phyloP scores from a whole-genome alignment of 495 filamentous ascomycete genomes.

The Amniculicola lignicola region DNA sequence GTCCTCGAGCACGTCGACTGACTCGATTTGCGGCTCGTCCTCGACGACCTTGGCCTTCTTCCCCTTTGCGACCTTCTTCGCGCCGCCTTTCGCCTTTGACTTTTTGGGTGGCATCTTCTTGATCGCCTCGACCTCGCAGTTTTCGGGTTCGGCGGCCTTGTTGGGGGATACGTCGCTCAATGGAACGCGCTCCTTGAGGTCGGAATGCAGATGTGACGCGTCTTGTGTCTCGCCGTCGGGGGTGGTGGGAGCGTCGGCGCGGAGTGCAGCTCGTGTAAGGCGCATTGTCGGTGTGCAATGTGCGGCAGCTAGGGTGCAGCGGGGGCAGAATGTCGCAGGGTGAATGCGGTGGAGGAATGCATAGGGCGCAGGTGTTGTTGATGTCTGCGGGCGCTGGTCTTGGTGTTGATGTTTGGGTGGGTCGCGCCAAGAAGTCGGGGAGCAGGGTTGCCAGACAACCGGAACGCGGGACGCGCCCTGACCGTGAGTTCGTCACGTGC shows the following conservation, averaged over 20 bases:
- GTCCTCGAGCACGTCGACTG: slow-evolving; percentile 25
- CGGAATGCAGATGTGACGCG: slow-evolving; percentile 21
- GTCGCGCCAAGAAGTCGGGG: no score
- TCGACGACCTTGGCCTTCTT: slow-evolving; percentile 21
- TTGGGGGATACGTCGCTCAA: slow-evolving; percentile 33
- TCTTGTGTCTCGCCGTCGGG: slow-evolving; percentile 15
- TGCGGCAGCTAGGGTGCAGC: neutral
- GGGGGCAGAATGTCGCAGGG: neutral
- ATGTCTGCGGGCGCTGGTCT: neutral
- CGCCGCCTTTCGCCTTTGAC: slow-evolving; percentile 24
- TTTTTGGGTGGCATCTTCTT: slow-evolving; percentile 29
- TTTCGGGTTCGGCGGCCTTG: slow-evolving; percentile 7
- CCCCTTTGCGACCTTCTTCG: slow-evolving; percentile 20
- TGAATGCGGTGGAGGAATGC: neutral
- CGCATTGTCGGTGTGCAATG: slow-evolving; percentile 25
- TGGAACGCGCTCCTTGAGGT: slow-evolving; percentile 25
- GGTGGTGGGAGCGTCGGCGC: slow-evolving; percentile 20
- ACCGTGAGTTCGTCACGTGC: no score
- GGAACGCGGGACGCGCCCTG: no score
- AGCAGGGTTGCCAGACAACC: no score
- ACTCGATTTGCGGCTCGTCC: slow-evolving; percentile 8
- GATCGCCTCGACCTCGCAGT: slow-evolving; percentile 2
- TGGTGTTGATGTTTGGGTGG: neutral
- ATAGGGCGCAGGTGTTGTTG: neutral
- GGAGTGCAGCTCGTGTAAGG: slow-evolving; percentile 32